Base-by-base conservation (phyloP, 345 rosid species). In the Dovyalis caffra region DNA sequence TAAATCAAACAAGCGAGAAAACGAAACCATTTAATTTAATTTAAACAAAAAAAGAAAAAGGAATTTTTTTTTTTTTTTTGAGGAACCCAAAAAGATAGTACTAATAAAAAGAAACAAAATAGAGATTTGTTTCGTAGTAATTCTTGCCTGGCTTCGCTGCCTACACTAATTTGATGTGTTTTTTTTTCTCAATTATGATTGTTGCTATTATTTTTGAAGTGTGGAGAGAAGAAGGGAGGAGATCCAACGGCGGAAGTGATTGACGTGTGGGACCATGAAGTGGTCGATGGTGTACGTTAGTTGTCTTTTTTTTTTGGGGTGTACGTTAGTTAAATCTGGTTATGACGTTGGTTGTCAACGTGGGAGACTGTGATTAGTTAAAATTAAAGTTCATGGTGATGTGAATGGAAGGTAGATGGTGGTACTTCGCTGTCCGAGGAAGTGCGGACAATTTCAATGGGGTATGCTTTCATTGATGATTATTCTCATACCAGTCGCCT, bases 21-120 rank as follows among this genome's bases (percentile, higher is more conserved):
- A 68, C 0, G 83, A 63, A 51, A 62, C 74, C 80, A 72, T 76
- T 51, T 47, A 63, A 67, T 10, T 25, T 3, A 16, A 4, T 6
- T 15, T 37, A 67, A 47, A n/a, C n/a, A 23, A 43, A 23, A 34
- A 45, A 12, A 18, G 47, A 37, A 5, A 14, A 15, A 61, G n/a
- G n/a, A n/a, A n/a, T n/a, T n/a, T n/a, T n/a, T n/a, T n/a, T 64
- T 64, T 40, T 16, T 56, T n/a, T 56, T 56, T 23, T 9, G 14
- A 56, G 60, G 28, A n/a, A 56, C 60, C 14, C 65, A 28, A 28
- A 0, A 62, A 56, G 25, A 56, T 21, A 56, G 61, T n/a, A 57
- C 8, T 37, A 37, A 37, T 10, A 37, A 10, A 37, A 37, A 5
- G 18, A 40, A 40, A 40, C 47, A 40, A 11, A 40, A 40, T 16